Conservation (phyloP, 257 asterid species). For the Thymus quinquecostatus region DNA sequence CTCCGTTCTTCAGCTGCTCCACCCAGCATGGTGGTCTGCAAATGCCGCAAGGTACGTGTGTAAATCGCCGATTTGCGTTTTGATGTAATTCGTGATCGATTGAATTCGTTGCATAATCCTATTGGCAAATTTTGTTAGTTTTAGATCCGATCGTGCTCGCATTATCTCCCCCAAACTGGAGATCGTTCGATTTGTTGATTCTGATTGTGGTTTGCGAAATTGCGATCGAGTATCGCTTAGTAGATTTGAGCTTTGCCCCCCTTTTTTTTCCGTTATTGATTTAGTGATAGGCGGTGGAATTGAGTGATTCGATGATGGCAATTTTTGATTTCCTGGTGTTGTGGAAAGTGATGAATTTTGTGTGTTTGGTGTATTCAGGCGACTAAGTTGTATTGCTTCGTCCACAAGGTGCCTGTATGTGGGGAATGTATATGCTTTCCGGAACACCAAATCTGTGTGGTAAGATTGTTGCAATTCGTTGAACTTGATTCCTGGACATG, state of each 20-base stretch:
- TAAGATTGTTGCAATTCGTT: constrained; percentile 39
- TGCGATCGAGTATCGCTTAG: constrained; percentile 22
- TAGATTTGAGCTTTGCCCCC: constrained; percentile 18
- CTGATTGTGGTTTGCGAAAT: constrained; percentile 11
- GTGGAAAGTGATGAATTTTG: constrained; percentile 26
- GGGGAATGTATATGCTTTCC: constrained; percentile 96
- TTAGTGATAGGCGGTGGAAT: constrained; percentile 1
- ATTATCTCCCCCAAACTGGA: neutral
- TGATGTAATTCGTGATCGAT: neutral
- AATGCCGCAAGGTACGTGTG: constrained; percentile 81
- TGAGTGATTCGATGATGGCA: constrained; percentile 8
- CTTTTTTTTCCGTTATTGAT: neutral
- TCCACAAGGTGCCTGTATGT: constrained; percentile 96
- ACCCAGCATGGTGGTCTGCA: constrained; percentile 83
- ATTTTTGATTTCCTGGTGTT: neutral
- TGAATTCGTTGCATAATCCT: neutral
- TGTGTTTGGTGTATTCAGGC: constrained; percentile 58
- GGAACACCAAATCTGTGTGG: constrained; percentile 97
- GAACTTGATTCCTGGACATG: constrained; percentile 2
- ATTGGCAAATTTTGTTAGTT: constrained; percentile 18
- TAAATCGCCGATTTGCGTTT: too few species aligned
- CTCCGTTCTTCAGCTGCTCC: constrained; percentile 1
- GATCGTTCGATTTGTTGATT: constrained; percentile 16
- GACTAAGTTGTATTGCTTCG: constrained; percentile 93
- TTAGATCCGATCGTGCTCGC: constrained; percentile 47